phyloP scores from a whole-genome alignment of 2,329 filamentous ascomycete species.

The Pseudopyrenochaeta lycopersici region DNA sequence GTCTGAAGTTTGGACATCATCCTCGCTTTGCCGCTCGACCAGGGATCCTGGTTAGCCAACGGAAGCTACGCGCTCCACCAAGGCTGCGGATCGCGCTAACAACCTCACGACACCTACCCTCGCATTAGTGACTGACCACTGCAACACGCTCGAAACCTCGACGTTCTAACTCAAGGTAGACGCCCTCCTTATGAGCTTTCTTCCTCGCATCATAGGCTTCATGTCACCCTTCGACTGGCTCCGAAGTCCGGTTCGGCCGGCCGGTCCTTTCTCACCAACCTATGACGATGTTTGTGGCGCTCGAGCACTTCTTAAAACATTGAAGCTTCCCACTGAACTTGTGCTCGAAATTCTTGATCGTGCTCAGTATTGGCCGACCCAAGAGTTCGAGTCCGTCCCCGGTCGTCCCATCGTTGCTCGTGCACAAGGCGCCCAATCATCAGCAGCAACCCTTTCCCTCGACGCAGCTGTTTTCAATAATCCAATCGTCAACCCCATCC shows the following conservation, averaged over 20 bases:
- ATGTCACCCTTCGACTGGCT: conserved; percentile 5
- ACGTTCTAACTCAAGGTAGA: not conserved
- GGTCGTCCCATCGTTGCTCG: not conserved
- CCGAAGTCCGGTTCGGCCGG: not conserved
- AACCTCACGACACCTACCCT: not conserved
- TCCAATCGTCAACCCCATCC: conserved; percentile 6
- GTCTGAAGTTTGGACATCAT: not conserved
- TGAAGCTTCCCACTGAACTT: conserved; percentile 40
- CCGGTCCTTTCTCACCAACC: conserved; percentile 11
- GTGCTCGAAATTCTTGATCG: conserved; percentile 37
- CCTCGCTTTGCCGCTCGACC: not conserved
- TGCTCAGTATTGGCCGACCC: conserved; percentile 36
- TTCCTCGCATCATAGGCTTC: not conserved
- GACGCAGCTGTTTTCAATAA: conserved; percentile 19
- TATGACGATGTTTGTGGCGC: conserved; percentile 35
- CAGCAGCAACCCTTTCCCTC: conserved; percentile 26
- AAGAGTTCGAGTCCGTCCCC: conserved; percentile 3
- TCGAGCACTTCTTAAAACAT: conserved; percentile 29
- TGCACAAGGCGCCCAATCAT: conserved; percentile 5
- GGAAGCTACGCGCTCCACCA: not conserved
- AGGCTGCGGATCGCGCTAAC: not conserved
- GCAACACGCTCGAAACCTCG: not conserved
- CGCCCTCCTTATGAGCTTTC: conserved; percentile 3
- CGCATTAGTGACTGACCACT: not conserved
- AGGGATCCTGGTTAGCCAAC: not conserved